These are phyloP conservation scores for Scheffersomyces ergatensis DNA, from an alignment of 805 yeast species.

Conservation along the genomic window DNA sequence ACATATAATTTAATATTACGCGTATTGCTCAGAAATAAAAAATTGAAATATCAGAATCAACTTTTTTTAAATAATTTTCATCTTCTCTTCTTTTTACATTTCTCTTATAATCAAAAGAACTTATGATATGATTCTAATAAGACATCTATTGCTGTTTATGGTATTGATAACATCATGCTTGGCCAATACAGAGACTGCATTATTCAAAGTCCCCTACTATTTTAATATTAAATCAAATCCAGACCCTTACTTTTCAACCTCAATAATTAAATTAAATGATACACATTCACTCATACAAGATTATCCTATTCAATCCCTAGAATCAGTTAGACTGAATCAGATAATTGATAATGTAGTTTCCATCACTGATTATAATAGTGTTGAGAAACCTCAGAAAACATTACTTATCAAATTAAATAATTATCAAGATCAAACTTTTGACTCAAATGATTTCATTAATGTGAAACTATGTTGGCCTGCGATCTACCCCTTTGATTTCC, in stretches of 20 bases:
- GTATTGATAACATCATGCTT: conserved; percentile 1
- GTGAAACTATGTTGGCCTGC: conserved; percentile 40
- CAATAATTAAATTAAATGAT: conserved; percentile 13
- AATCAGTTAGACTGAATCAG: background rate
- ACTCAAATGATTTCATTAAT: conserved; percentile 21
- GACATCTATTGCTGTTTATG: too few species aligned
- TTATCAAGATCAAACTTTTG: conserved; percentile 23
- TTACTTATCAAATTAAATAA: conserved; percentile 33
- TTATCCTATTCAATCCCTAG: conserved; percentile 22
- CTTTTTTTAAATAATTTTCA: too few species aligned
- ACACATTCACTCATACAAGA: conserved; percentile 19
- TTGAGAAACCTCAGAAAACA: conserved; percentile 6
- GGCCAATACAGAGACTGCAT: conserved; percentile 39
- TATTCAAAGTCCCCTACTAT: conserved; percentile 31
- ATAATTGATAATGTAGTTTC: conserved; percentile 1
- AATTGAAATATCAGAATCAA: too few species aligned
- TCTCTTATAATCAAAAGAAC: too few species aligned
- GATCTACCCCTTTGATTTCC: conserved; percentile 23
- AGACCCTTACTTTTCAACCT: background rate
- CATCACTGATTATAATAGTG: conserved; percentile 8
- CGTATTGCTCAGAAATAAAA: too few species aligned
- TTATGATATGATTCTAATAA: too few species aligned
- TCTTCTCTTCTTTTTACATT: too few species aligned
- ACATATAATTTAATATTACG: too few species aligned
- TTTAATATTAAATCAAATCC: conserved; percentile 27